Percentiles rank a stretch among this genome's conserved stretches.
Evolutionary conservation across 2,329 filamentous ascomycete species (phyloP).

Genomic region (Ophiostoma pallidulum): DNA sequence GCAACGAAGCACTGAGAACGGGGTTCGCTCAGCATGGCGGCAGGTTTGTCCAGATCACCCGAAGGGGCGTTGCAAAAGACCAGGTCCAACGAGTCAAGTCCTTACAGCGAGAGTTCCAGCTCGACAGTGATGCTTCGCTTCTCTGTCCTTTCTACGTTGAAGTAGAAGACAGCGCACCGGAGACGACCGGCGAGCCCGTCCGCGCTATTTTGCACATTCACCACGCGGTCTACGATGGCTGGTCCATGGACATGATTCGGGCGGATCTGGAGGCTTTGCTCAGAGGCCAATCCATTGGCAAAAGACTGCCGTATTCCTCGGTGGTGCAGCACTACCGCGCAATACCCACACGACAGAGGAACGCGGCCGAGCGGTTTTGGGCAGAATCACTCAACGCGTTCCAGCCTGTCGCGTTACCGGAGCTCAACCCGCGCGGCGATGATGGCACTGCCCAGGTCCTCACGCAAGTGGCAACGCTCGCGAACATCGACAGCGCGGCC

Average conservation of each 20-base stretch:
- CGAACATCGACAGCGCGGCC: slow-evolving; percentile 23
- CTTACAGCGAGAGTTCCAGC: slow-evolving; percentile 29
- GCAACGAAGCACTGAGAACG: slow-evolving; percentile 61
- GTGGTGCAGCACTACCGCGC: slow-evolving; percentile 43
- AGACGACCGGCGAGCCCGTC: slow-evolving; percentile 13
- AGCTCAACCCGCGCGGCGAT: slow-evolving; percentile 34
- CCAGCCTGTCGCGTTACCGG: slow-evolving; percentile 47
- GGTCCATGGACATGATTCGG: slow-evolving; percentile 71
- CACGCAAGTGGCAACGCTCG: slow-evolving; percentile 22
- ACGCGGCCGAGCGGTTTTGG: slow-evolving; percentile 57
- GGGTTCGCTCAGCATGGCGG: slow-evolving; percentile 55
- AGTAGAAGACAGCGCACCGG: slow-evolving; percentile 25
- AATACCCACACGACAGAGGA: slow-evolving; percentile 19
- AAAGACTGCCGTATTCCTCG: slow-evolving; percentile 49
- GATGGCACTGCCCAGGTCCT: slow-evolving; percentile 14
- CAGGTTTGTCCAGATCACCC: slow-evolving; percentile 54
- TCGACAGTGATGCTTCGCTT: slow-evolving; percentile 29
- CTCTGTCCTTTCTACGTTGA: slow-evolving; percentile 56
- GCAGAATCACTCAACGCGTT: slow-evolving; percentile 51
- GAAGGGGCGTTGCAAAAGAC: slow-evolving; percentile 37
- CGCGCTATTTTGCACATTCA: slow-evolving; percentile 53
- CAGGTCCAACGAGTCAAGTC: slow-evolving; percentile 34
- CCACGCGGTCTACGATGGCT: slow-evolving; percentile 87
- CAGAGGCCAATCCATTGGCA: slow-evolving; percentile 16
- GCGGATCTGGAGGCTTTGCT: slow-evolving; percentile 53